Evolutionary conservation across 208 protist species (phyloP), one percentile per base, ranked within the genome.

Genomic region (Acanthamoeba castellanii): DNA sequence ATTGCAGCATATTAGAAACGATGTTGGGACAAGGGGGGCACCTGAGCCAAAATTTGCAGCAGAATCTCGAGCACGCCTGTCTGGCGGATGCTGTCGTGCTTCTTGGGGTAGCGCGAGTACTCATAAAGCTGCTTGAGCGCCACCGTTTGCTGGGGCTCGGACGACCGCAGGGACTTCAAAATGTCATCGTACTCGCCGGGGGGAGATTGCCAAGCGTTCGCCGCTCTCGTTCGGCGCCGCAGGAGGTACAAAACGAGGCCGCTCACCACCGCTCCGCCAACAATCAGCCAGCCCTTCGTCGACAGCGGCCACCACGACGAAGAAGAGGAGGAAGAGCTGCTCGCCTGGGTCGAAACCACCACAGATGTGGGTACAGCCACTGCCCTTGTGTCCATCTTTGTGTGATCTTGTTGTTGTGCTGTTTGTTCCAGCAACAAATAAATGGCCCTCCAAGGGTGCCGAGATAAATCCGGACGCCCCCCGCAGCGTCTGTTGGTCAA

Each of bases 81-180:
- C 27, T 88, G 25, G 13, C 81, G 81, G 14, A 88, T 57, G 81
- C 81, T 64, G 34, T 88, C 81, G 50, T 88, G 81, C 32, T 88
- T 88, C 81, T 88, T 88, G 11, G 81, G 81, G 27, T 88, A 88
- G 50, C 81, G 81, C 30, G 81, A 88, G 50, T 88, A 88, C 50
- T 88, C 81, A 47, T 88, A 88, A 13, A 88, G 81, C 32, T 88
- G 81, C 81, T 88, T 88, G 47, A 88, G 81, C 16, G 81, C 81
- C 27, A 42, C 5, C 8, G 81, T 88, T 42, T 88, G 81, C 1
- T 88, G n/a, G 50, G 64, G 25, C 14, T 88, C 81, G 81, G 42
- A n/a, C 22, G 81, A 57, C 6, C 81, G 81, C 27, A 88, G 50
- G 8, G 81, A 30, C n/a, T 14, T 8, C 30, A 88, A 42, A 13